Percentiles rank a stretch among this genome's conserved stretches.
phyloP scores from a whole-genome alignment of 441 rosid species.

The Caryocar brasiliense region DNA sequence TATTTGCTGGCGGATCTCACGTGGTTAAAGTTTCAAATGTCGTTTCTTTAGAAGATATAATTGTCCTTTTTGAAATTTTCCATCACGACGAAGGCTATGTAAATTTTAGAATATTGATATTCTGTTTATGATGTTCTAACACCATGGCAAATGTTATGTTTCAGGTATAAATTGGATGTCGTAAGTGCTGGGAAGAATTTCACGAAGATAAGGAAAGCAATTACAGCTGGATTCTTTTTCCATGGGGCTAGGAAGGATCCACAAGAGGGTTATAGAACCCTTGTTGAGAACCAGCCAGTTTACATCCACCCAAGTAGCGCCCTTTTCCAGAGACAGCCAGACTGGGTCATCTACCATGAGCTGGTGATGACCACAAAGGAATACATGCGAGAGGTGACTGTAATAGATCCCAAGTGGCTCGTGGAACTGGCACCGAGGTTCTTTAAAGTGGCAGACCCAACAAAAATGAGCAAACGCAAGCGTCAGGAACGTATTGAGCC shows the following conservation, averaged over 20 bases:
- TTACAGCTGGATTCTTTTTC: constrained; percentile 85
- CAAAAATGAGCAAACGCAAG: constrained; percentile 40
- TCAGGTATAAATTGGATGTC: constrained; percentile 77
- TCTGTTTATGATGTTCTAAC: constrained; percentile 1
- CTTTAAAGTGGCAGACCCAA: constrained; percentile 36
- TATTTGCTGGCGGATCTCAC: too few species aligned
- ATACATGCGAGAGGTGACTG: constrained; percentile 35
- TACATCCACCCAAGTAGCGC: constrained; percentile 94
- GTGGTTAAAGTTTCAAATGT: too few species aligned
- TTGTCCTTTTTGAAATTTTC: background rate
- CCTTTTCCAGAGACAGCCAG: constrained; percentile 90
- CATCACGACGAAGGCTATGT: background rate
- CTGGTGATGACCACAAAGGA: constrained; percentile 77
- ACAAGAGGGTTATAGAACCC: constrained; percentile 81
- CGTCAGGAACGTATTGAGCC: constrained; percentile 37
- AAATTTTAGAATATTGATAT: background rate
- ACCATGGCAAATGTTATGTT: background rate
- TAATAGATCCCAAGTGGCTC: constrained; percentile 38
- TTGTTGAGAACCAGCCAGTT: constrained; percentile 88
- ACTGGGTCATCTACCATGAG: constrained; percentile 89
- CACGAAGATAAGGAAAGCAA: constrained; percentile 78
- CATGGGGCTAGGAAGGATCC: constrained; percentile 85
- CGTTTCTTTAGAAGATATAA: too few species aligned
- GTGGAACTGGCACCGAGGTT: constrained; percentile 35
- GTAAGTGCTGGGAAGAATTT: constrained; percentile 82